phyloP scores from a whole-genome alignment of 225 moss, liverwort and hornwort species.

The Pleurozium schreberi region DNA sequence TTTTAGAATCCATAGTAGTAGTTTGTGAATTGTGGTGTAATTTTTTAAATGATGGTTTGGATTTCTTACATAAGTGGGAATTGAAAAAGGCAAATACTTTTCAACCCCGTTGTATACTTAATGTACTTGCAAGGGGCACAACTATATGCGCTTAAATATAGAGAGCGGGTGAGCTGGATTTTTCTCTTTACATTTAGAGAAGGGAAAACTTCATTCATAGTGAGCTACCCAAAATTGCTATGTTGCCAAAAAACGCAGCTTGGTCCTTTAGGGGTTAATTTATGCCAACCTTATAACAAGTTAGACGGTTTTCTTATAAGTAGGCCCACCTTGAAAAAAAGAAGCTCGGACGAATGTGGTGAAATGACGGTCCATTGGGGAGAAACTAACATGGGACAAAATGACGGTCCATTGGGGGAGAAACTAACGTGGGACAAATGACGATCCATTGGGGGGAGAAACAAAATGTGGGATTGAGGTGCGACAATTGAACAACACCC shows the following conservation, averaged over 20 bases:
- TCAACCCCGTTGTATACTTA: background rate
- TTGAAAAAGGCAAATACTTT: background rate
- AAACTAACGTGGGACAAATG: too few species aligned
- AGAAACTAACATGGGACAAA: too few species aligned
- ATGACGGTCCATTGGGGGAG: background rate
- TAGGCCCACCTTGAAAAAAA: background rate
- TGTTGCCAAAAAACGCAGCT: too few species aligned
- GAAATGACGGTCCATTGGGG: background rate
- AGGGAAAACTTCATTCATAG: too few species aligned
- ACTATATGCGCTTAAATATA: background rate
- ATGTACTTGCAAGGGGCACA: background rate
- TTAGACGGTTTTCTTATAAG: background rate
- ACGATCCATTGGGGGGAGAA: background rate
- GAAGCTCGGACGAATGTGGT: background rate
- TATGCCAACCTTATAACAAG: background rate
- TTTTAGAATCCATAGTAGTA: background rate
- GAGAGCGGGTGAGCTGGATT: background rate
- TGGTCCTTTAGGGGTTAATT: too few species aligned
- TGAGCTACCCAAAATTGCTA: too few species aligned
- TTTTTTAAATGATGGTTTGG: background rate
- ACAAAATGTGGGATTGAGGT: background rate
- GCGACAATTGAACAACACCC: background rate
- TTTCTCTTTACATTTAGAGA: background rate
- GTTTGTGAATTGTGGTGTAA: background rate
- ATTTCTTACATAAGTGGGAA: fast-evolving